Conservation (phyloP, 371 early-diverging fungal species). For the Apophysomyces variabilis region DNA sequence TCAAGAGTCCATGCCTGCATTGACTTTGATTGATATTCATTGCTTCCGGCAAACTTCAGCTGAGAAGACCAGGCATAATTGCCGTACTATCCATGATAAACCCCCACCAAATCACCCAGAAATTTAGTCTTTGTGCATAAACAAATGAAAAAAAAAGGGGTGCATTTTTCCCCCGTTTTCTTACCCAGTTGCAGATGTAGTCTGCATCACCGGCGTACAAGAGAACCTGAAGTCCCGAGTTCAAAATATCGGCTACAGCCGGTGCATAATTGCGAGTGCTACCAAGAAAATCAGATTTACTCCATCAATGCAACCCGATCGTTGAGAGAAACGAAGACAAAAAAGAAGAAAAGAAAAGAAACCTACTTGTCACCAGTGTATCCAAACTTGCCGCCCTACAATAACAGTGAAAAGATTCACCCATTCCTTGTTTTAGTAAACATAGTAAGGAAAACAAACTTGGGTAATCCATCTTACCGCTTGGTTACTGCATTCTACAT, state of each 20-base stretch:
- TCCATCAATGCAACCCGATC: background rate
- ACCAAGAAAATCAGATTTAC: background rate
- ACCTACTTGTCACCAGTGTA: slow-evolving; percentile 14
- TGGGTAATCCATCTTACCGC: background rate
- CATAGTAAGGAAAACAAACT: background rate
- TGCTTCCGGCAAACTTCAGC: slow-evolving; percentile 76
- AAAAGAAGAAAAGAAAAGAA: no score
- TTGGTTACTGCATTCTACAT: slow-evolving; percentile 11
- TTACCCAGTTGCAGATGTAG: slow-evolving; percentile 78
- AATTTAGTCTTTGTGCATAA: no score
- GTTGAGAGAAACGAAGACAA: no score
- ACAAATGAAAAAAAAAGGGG: no score
- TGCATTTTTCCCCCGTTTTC: background rate
- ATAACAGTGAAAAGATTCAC: background rate
- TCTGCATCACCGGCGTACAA: slow-evolving; percentile 86
- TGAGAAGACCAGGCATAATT: slow-evolving; percentile 83
- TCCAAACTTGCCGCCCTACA: background rate
- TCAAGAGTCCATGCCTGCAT: slow-evolving; percentile 19
- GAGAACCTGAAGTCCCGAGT: slow-evolving; percentile 77
- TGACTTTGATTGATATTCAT: slow-evolving; percentile 52
- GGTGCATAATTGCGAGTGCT: slow-evolving; percentile 49
- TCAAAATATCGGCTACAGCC: slow-evolving; percentile 56
- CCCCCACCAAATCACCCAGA: background rate
- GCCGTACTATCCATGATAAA: slow-evolving; percentile 59
- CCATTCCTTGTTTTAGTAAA: no score